Percentiles rank a stretch among this genome's conserved stretches.
Evolutionary conservation across 176 grass and related monocot species (phyloP).

Genomic region (Carex kokanica): DNA sequence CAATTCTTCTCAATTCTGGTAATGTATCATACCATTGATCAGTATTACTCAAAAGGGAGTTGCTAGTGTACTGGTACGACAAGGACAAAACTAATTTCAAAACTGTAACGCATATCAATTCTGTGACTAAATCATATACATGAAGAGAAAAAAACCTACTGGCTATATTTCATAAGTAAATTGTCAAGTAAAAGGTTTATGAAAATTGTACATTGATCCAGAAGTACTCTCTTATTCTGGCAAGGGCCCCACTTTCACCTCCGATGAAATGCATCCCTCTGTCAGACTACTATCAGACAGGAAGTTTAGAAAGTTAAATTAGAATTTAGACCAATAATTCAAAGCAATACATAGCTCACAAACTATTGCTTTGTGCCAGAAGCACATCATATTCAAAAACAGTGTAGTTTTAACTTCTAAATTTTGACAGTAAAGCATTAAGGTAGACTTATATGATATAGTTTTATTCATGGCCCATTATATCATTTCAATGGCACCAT

Average conservation of each 20-base stretch:
- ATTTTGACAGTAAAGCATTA: too few relatives aligned
- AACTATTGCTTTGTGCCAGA: too few relatives aligned
- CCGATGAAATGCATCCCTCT: conserved; percentile 71
- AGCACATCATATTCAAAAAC: too few relatives aligned
- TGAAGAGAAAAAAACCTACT: neutral
- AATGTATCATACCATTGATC: neutral
- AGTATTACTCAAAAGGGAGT: too few relatives aligned
- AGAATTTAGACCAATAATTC: neutral
- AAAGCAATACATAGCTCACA: too few relatives aligned
- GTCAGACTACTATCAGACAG: neutral
- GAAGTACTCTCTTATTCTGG: conserved; percentile 76
- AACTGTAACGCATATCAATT: neutral
- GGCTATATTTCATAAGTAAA: neutral
- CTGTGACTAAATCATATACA: neutral
- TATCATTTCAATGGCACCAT: too few relatives aligned
- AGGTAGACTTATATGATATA: too few relatives aligned
- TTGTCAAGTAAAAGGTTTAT: neutral
- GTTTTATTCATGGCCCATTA: too few relatives aligned
- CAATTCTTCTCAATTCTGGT: neutral
- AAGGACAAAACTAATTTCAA: neutral
- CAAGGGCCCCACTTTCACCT: conserved; percentile 67
- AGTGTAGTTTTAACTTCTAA: too few relatives aligned
- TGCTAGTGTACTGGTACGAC: too few relatives aligned
- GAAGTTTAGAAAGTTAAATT: neutral
- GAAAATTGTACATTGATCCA: conserved; percentile 56